Evolutionary conservation across 2,329 filamentous ascomycete genomes (phyloP), one percentile per base, ranked within the genome.

Genomic region (Ophiostoma tasmaniense): DNA sequence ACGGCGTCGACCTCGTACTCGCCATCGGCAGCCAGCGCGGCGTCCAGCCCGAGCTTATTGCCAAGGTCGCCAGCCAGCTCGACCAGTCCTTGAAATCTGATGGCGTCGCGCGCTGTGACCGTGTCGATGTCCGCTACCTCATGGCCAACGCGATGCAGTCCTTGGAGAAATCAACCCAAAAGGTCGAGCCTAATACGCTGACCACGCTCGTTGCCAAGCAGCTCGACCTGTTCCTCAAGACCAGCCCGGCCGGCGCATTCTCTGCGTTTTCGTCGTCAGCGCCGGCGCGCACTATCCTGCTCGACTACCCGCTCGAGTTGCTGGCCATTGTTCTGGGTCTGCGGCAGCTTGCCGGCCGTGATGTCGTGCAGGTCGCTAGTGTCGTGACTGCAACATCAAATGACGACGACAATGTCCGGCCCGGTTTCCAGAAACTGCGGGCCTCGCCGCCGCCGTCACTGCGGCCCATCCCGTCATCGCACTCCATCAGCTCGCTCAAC

Each of bases 91-190:
- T 85, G 0, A 79, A 76, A 7, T 76, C 80, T 14, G 35, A 78
- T 65, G 83, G 84, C 0, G 74, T 80, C 11, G 83, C 80, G 22
- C 81, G 83, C 52, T 86, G 83, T 70, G 85, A 84, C 20, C 81
- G 83, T 50, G 75, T 89, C n/a, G 84, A 89, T 73, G 78, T 89
- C 37, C 81, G 85, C 85, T 88, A 86, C 72, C 79, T 89, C 66
- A 83, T 88, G 68, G 82, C 82, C 72, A 87, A 82, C 71, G 84
- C 84, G 4, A 86, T 89, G 82, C 86, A 88, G 74, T 79, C 81
- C 0, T 85, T 84, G 71, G 84, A 39, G 37, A 39, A 39, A 39
- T 0, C 82, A 5, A 78, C 82, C 1, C 84, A 85, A 69, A 42
- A 67, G 3, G 62, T 39, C 20, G 61, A 66, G 5, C 17, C 52